Base-by-base conservation (phyloP, 78 protist species). In the Anaeramoeba ignava region DNA sequence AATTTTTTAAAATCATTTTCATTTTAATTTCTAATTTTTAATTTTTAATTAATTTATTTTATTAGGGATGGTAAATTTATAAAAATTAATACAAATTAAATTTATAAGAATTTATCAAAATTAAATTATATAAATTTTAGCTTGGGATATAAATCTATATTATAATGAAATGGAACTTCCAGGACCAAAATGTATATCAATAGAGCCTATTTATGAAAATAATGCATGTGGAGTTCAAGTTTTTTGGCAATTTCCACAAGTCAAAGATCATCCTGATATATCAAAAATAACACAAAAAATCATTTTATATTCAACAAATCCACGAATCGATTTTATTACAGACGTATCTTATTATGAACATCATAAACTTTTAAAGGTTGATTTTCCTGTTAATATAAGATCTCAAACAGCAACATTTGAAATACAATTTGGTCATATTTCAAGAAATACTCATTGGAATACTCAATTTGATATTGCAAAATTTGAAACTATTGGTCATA, bases 361-460 rank as follows among this genome's bases (percentile, higher is more conserved):
- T 8, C 87, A 79, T 36, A 86, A 88, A 37, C 0, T 90, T 37
- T 78, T 92, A 33, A 93, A 34, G 23, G 83, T 90, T 0, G 92
- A 92, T 41, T 91, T 92, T 85, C 93, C 93, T n/a, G 39, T 88
- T 0, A 80, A 80, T 3, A 42, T 93, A 0, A 40, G 91, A n/a
- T 36, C 90, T 36, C 38, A 38, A 17, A 8, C 0, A 36, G 94
- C 92, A 17, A 54, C 82, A 0, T 92, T 89, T 39, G 93, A 90
- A 1, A 88, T 82, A 38, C 94, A 92, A 81, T 92, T 81, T 42
- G 95, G 95, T 33, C 90, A 88, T 80, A 27, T 92, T 1, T 81
- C 84, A 38, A 78, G 95, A 3, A 94, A 94, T n/a, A 91, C 92
- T 0, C 94, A 90, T 84, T n/a, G 33, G 33, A 93, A 93, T 78